Base-by-base conservation (phyloP, 192 early-diverging fungal species). In the Linnemannia zychae region DNA sequence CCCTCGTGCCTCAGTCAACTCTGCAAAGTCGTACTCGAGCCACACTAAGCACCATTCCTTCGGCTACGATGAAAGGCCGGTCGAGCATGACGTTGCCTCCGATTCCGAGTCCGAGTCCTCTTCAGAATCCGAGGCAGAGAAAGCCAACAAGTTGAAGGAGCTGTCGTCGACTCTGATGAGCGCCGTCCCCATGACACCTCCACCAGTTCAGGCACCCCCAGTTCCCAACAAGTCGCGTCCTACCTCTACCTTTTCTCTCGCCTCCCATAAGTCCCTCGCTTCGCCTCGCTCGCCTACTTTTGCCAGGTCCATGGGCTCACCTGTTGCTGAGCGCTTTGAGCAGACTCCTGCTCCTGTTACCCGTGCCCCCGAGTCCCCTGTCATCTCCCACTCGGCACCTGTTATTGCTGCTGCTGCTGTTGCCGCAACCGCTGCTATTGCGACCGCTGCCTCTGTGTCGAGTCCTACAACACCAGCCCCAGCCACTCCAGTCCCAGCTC, bases 21-120 rank as follows among this genome's bases (percentile, higher is more conserved):
- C 86, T 73, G 86, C 72, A 34, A 78, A 82, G 71, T 82, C 86
- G 0, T 75, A 28, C 72, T 72, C 86, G 22, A 87, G 80, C 52
- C 73, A 81, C 44, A 57, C 38, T 1, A 87, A 87, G 79, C 86
- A 81, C 37, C 80, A 82, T 37, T 82, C 77, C 0, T 81, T 81
- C 60, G 81, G 80, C 16, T 82, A 87, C 48, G 74, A 87, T 7
- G 65, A 77, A 5, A 48, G 74, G 15, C 71, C 75, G 20, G 69
- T 47, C 24, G 66, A 57, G 28, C 46, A 71, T n/a, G 80, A 63
- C 6, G 75, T 69, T 0, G 34, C 50, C 17, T 78, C 77, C 0
- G 75, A 74, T 2, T 85, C 83, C 46, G 84, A 86, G 70, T 87
- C 86, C 36, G 74, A 80, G 7, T 73, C 72, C 6, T 67, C 68